Evolutionary conservation across 345 rosid genomes (phyloP), one percentile per base, ranked within the genome.

Genomic region (Heritiera fomes): DNA sequence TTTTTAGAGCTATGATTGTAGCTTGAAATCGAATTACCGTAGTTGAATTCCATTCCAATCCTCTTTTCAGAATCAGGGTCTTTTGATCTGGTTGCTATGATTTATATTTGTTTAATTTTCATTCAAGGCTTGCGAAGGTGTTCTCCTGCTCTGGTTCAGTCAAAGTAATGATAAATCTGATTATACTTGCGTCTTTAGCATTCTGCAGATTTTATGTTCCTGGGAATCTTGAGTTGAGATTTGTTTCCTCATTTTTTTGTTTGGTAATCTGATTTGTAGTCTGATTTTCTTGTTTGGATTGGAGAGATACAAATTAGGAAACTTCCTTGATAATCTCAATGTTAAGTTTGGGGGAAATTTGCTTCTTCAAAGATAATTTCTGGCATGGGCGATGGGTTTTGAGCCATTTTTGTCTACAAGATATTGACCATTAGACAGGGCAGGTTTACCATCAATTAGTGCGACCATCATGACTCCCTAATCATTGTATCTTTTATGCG

Each of bases 381-480:
- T 41, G 41, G 41, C 12, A 20, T 59, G 63, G 63, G 23, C 0
- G 12, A 20, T 59, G 63, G n/a, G 15, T 40, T 59, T 23, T 75
- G 14, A 43, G 7, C 77, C 68, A 59, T 41, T 59, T 73, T 58
- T 59, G 38, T 13, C 66, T 30, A 17, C 34, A 34, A 34, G n/a
- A 5, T 71, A 45, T 71, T 50, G 40, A 71, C 75, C 62, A 73
- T 5, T 40, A 55, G 76, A 55, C 63, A 15, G 9, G 75, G 74
- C 20, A 50, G 8, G 7, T 56, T 18, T 56, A 73, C 34, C 23
- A 73, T 70, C 34, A 73, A 8, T 40, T 14, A 55, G 61, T 60
- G 64, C 50, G 77, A 60, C 67, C 68, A 75, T 14, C 41, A 75
- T 41, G 67, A 15, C 23, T 55, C 49, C 18, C 63, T n/a, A 38